A percentile compares a stretch with the other conserved stretches of the same genome.
Conservation (phyloP, 352 stramenopile species). For the Lagenidium giganteum region DNA sequence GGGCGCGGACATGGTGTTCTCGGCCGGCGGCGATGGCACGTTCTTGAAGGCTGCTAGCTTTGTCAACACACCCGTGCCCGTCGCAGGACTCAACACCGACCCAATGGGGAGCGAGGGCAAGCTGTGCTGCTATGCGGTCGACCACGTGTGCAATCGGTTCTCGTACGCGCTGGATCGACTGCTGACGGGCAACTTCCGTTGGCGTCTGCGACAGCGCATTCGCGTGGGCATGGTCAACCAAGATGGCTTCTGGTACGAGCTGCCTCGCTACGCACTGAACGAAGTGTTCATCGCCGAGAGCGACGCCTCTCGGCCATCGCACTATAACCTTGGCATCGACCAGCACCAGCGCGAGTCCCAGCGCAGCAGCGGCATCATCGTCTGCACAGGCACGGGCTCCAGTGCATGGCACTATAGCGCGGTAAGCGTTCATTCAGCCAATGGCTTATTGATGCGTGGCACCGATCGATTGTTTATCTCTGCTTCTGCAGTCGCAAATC, state of each 20-base stretch:
- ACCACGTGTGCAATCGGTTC: slow-evolving; percentile 68
- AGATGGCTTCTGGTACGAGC: slow-evolving; percentile 73
- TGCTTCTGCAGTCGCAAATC: slow-evolving; percentile 48
- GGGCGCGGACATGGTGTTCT: slow-evolving; percentile 75
- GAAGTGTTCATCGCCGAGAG: slow-evolving; percentile 83
- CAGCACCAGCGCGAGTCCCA: slow-evolving; percentile 79
- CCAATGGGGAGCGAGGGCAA: slow-evolving; percentile 71
- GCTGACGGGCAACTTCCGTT: slow-evolving; percentile 61
- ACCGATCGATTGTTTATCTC: too few species aligned
- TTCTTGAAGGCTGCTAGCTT: slow-evolving; percentile 80
- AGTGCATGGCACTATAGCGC: slow-evolving; percentile 79
- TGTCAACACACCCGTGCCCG: slow-evolving; percentile 67
- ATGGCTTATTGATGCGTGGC: neutral
- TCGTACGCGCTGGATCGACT: slow-evolving; percentile 53
- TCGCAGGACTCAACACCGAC: slow-evolving; percentile 75
- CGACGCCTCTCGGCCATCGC: slow-evolving; percentile 67
- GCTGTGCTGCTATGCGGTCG: slow-evolving; percentile 74
- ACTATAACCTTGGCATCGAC: slow-evolving; percentile 81
- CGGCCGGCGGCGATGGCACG: slow-evolving; percentile 70
- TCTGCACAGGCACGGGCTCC: slow-evolving; percentile 73
- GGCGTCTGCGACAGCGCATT: slow-evolving; percentile 66
- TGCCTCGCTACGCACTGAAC: slow-evolving; percentile 72
- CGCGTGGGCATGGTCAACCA: slow-evolving; percentile 80
- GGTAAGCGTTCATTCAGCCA: slow-evolving; percentile 33
- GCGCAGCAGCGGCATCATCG: slow-evolving; percentile 76